Evolutionary conservation across 2,329 filamentous ascomycete genomes (phyloP).

Genomic region (Akanthomyces uredinophilus): DNA sequence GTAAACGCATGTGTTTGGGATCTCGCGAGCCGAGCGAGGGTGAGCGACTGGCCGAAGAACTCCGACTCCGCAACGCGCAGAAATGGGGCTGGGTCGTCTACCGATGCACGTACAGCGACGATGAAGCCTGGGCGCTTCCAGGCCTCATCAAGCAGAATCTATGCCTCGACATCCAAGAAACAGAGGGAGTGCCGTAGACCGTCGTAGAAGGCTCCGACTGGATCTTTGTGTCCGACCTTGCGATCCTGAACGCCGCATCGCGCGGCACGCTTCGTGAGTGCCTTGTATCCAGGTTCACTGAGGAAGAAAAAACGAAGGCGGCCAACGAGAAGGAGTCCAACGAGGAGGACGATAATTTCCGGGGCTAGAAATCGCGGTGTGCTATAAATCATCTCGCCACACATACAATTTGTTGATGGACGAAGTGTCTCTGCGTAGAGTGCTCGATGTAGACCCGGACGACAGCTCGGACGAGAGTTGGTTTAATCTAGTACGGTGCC

Average conservation of each 20-base stretch:
- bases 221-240: constrained; percentile 11
- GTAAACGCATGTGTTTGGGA: not conserved
- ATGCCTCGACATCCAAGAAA: not conserved
- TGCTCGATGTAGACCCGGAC: not conserved
- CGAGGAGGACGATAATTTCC: not conserved
- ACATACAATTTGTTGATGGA: not conserved
- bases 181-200: not conserved
- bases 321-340: not conserved
- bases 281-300: not conserved
- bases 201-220: constrained; percentile 12
- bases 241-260: constrained; percentile 5
- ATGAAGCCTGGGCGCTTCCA: constrained; percentile 13
- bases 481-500: not conserved
- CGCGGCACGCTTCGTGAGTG: not conserved
- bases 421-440: not conserved
- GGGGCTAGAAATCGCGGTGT: not conserved
- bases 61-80: not conserved
- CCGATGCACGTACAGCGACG: constrained; percentile 18
- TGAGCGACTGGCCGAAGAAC: not conserved
- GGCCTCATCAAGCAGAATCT: not conserved
- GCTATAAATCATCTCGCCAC: not conserved
- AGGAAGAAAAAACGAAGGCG: not conserved
- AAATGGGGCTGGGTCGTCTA: constrained; percentile 20
- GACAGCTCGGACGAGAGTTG: not conserved
- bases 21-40: not conserved